Evolutionary conservation across 768 basidiomycete species (phyloP), one percentile per base, ranked within the genome.

Genomic region (Kondoa malvinella): DNA sequence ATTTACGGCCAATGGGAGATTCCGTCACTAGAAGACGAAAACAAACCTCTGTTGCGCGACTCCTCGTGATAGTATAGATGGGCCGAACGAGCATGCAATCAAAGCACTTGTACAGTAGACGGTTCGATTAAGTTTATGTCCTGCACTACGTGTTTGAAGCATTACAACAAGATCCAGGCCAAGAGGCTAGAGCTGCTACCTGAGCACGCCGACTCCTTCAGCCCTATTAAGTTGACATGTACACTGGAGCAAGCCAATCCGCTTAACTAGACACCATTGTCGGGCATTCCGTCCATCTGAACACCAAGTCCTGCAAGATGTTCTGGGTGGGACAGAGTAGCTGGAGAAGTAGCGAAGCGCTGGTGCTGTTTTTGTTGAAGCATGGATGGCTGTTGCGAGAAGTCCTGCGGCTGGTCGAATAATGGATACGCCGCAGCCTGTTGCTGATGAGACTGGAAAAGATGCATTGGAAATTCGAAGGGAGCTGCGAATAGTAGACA

Each of bases 1-100:
- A 3, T 65, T 25, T 16, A 16, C 12, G 61, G 61, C 12, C 27
- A 63, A 15, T 63, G 61, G 61, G 61, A 63, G 61, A 63, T 63
- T 63, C 61, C 61, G 33, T 17, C 27, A 29, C 27, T 16, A n/a
- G 33, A 32, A 32, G 61, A 29, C 40, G 40, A 50, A 50, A 50
- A 21, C 21, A 21, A 50, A 50, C 40, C 40, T 8, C 40, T 50
- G 12, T 21, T 50, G 40, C 40, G 21, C 12, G 40, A 21, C 8
- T 50, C 40, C 12, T 8, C 12, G 21, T 50, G 21, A 50, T 8
- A 50, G 21, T 8, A 50, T 50, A 50, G 21, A 50, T 50, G 21
- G 40, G 12, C n/a, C n/a, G n/a, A n/a, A n/a, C n/a, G n/a, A n/a
- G n/a, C n/a, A n/a, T n/a, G n/a, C n/a, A n/a, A n/a, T n/a, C n/a